Percentiles rank a stretch among this genome's conserved stretches.
phyloP scores from a whole-genome alignment of 2,329 filamentous ascomycete genomes.

The Pseudocercospora pini-densiflorae region DNA sequence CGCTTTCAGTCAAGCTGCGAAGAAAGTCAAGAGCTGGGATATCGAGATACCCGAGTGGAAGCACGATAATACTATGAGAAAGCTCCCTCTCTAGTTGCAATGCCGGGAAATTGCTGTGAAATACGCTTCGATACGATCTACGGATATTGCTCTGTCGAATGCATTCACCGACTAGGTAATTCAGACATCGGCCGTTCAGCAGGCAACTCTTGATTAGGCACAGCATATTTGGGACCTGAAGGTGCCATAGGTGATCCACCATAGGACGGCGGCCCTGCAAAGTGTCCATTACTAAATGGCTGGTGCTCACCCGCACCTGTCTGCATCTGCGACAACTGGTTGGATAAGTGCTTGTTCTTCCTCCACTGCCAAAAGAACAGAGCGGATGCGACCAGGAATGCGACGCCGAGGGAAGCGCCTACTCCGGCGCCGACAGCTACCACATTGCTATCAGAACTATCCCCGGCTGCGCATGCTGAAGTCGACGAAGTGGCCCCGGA shows the following conservation, averaged over 20 bases:
- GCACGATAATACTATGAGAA: no score
- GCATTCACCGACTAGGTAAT: neutral
- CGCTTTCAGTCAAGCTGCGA: no score
- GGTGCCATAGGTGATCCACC: neutral
- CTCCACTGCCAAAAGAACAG: conserved; percentile 9
- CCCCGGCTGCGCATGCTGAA: neutral
- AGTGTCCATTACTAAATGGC: neutral
- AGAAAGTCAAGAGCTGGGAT: no score
- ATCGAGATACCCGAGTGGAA: no score
- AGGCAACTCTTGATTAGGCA: neutral
- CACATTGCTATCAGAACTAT: neutral
- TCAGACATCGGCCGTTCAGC: neutral
- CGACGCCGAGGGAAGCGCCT: neutral
- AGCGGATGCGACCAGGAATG: neutral
- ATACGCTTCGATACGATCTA: no score
- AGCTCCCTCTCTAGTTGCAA: no score
- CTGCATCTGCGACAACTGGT: neutral
- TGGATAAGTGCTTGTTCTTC: neutral
- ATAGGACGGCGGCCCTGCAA: neutral
- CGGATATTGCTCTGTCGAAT: no score
- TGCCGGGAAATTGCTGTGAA: no score
- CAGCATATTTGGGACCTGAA: neutral
- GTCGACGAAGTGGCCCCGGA: neutral
- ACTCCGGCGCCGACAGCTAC: conserved; percentile 2
- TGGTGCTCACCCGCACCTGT: neutral